Percentiles rank a stretch among this genome's conserved stretches.
Conservation (phyloP, 2,329 filamentous ascomycete species). For the Sporothrix pallida region DNA sequence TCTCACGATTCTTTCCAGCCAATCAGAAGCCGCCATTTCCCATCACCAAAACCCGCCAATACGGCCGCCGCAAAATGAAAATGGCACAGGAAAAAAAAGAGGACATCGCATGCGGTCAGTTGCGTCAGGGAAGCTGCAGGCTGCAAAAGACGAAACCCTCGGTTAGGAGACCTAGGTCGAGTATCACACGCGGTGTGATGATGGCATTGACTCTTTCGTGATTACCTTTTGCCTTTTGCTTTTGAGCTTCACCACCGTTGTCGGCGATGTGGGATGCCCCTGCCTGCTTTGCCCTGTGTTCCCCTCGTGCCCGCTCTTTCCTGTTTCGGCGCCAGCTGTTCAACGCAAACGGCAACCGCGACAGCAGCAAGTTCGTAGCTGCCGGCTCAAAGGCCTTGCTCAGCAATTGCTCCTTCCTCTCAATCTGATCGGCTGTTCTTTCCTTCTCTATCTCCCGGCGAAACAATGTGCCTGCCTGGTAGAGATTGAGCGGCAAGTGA, state of each 20-base stretch:
- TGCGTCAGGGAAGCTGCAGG: background rate
- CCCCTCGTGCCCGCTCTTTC: constrained; percentile 9
- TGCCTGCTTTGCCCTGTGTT: background rate
- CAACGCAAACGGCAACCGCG: background rate
- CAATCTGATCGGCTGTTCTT: background rate
- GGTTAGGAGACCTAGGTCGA: too few relatives aligned
- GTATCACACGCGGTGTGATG: background rate
- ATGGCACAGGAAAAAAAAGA: background rate
- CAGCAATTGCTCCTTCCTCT: background rate
- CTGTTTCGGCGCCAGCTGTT: constrained; percentile 5
- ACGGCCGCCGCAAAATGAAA: background rate
- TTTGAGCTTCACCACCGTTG: background rate
- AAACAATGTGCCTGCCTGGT: constrained; percentile 1
- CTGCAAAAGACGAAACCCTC: background rate
- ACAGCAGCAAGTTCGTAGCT: background rate
- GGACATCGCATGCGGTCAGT: background rate
- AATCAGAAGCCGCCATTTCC: background rate
- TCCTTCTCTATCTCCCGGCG: background rate
- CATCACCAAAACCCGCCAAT: constrained; percentile 14
- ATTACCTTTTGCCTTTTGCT: background rate
- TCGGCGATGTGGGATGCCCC: background rate
- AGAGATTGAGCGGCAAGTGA: background rate
- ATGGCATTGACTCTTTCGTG: background rate
- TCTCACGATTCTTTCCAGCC: background rate
- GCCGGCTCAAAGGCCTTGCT: background rate